Base-by-base conservation (phyloP, 345 rosid species). In the Gossypium bickii region DNA sequence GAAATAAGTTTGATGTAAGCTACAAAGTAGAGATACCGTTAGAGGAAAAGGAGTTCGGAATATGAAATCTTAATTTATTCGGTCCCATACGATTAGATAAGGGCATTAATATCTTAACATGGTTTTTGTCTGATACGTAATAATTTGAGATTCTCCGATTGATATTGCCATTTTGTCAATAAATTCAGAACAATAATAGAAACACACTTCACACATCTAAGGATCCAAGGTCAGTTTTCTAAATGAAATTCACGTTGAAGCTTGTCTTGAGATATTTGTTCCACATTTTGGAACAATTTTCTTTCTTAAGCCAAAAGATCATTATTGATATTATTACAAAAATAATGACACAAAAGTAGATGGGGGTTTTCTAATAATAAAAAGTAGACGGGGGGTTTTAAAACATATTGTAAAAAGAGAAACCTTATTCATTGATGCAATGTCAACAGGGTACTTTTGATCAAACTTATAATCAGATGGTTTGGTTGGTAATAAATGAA, bases 21-120 rank as follows among this genome's bases (percentile, higher is more conserved):
- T 52, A 17, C 56, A 52, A 1, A 51, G 47, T 11, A 7, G 13
- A 11, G 20, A 17, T 4, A 51, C 10, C 4, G 67, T 18, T 45
- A 43, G 1, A 12, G 13, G 38, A 44, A 22, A 78, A 53, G 48
- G 12, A 58, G 52, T 45, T 52, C 10, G 4, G 25, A 51, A 51
- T 9, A 18, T 57, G 27, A 12, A 57, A 55, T 12, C 38, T 41
- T 52, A 10, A 29, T 38, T 69, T 10, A 29, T 38, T 64, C 18
- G 62, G 76, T 70, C 76, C 62, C 58, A 5, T 57, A 4, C 12
- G 72, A 72, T 60, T 51, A 38, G 77, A 51, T 52, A 24, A 25
- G 38, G 70, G 2, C 34, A 66, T 67, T 67, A 67, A 64, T 55
- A 49, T 47, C 41, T 3, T 43, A 60, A 18, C 44, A 38, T 70